Evolutionary conservation across 2,329 filamentous ascomycete genomes (phyloP).

Genomic region (Cyphellophora europaea): DNA sequence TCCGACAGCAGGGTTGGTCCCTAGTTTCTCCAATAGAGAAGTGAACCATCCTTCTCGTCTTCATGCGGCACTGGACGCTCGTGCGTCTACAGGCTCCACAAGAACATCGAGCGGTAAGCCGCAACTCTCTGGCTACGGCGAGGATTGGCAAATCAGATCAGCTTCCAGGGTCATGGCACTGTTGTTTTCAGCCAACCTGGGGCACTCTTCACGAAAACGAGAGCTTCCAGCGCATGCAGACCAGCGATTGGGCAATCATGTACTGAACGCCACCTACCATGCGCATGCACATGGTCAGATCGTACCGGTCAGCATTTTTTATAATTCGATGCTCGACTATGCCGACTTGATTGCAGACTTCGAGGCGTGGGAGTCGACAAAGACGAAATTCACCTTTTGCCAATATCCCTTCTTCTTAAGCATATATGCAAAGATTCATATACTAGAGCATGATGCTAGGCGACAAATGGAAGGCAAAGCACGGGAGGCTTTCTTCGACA

Average conservation of each 20-base stretch:
- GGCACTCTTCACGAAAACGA: constrained; percentile 28
- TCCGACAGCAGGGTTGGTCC: constrained; percentile 59
- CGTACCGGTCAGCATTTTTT: constrained; percentile 74
- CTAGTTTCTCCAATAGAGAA: constrained; percentile 59
- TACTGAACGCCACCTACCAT: constrained; percentile 31
- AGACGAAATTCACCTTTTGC: constrained; percentile 73
- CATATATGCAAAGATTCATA: constrained; percentile 85
- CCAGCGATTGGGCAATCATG: constrained; percentile 26
- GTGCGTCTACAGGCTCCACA: constrained; percentile 39
- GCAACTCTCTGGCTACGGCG: constrained; percentile 53
- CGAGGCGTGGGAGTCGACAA: constrained; percentile 72
- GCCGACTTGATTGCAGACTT: constrained; percentile 80
- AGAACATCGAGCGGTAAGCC: constrained; percentile 42
- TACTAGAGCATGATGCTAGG: constrained; percentile 77
- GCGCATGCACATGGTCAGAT: constrained; percentile 52
- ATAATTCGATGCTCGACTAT: constrained; percentile 77
- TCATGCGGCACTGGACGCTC: constrained; percentile 60
- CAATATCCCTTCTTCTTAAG: constrained; percentile 88
- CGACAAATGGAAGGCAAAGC: constrained; percentile 86
- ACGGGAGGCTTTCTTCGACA: constrained; percentile 82
- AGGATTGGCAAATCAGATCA: constrained; percentile 85
- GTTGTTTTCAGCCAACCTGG: constrained; percentile 73
- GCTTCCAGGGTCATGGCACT: constrained; percentile 71
- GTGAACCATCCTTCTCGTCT: constrained; percentile 55
- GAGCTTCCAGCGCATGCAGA: constrained; percentile 22